phyloP scores from a whole-genome alignment of 2,329 filamentous ascomycete species.

The Sporothrix globosa region DNA sequence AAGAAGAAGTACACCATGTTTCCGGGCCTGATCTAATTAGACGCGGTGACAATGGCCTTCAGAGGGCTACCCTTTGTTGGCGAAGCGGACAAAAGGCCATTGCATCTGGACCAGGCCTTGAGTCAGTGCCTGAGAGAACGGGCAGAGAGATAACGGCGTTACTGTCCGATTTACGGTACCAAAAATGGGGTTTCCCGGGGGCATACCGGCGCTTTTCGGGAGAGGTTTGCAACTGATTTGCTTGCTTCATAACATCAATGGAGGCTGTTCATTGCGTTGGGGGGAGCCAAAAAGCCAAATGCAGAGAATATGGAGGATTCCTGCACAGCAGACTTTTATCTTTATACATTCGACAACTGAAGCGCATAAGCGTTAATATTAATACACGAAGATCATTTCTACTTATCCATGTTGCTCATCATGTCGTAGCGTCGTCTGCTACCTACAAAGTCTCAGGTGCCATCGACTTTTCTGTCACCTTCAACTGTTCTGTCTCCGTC shows the following conservation, averaged over 20 bases:
- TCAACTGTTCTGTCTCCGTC: background rate
- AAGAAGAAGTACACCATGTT: slow-evolving; percentile 86
- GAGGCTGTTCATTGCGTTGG: background rate
- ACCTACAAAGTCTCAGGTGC: background rate
- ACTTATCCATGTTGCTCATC: background rate
- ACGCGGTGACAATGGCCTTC: background rate
- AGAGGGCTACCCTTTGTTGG: background rate
- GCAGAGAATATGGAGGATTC: background rate
- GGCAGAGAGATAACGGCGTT: background rate
- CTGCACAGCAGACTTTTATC: background rate
- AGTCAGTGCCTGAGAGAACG: no score
- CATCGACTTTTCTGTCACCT: background rate
- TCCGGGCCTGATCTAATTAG: slow-evolving; percentile 69
- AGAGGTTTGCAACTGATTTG: background rate
- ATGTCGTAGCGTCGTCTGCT: background rate
- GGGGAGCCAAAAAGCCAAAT: background rate
- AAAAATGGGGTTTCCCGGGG: background rate
- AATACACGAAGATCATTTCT: background rate
- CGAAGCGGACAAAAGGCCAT: background rate
- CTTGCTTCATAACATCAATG: background rate
- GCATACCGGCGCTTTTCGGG: background rate
- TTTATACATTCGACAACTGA: background rate
- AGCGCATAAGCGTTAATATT: background rate
- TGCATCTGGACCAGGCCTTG: no score
- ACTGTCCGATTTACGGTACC: background rate